Evolutionary conservation across 1,284 basidiomycete species (phyloP).

Genomic region (Rhodotorula sp.): DNA sequence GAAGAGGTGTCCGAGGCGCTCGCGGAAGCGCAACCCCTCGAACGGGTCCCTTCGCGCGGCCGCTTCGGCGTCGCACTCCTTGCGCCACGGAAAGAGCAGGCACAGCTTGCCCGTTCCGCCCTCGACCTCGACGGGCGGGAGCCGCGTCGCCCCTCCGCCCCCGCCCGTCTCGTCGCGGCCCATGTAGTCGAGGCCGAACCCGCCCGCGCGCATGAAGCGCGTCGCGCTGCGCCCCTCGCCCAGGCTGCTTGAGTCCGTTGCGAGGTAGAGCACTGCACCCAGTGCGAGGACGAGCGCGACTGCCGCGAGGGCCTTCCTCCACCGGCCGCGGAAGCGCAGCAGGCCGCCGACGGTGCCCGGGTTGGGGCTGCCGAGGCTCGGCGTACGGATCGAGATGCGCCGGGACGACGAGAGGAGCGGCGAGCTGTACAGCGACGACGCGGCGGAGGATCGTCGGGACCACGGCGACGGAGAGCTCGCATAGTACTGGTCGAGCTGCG

Average conservation of each 20-base stretch:
- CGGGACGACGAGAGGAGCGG: background rate
- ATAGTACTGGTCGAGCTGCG: constrained; percentile 5
- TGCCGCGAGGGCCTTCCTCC: background rate
- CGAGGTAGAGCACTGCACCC: background rate
- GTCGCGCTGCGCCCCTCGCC: background rate
- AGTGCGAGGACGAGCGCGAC: background rate
- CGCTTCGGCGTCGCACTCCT: constrained; percentile 5
- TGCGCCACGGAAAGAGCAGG: constrained; percentile 32
- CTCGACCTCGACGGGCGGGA: constrained; percentile 6
- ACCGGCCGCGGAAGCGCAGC: constrained; percentile 5
- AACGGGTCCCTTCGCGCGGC: constrained; percentile 15
- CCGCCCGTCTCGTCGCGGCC: background rate
- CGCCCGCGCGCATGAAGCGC: constrained; percentile 17
- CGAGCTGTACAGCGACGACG: background rate
- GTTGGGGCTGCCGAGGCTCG: background rate
- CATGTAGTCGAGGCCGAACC: constrained; percentile 31
- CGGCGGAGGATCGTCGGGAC: background rate
- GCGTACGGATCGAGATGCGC: constrained; percentile 13
- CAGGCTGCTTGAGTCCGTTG: background rate
- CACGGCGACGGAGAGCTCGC: background rate
- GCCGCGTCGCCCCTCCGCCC: background rate
- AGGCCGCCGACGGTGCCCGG: background rate
- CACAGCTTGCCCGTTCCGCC: constrained; percentile 14
- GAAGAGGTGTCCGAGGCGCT: constrained; percentile 6
- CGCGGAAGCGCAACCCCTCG: constrained; percentile 7